Base-by-base conservation (phyloP, 2,329 filamentous ascomycete genomes). In the Cytospora chrysosperma region DNA sequence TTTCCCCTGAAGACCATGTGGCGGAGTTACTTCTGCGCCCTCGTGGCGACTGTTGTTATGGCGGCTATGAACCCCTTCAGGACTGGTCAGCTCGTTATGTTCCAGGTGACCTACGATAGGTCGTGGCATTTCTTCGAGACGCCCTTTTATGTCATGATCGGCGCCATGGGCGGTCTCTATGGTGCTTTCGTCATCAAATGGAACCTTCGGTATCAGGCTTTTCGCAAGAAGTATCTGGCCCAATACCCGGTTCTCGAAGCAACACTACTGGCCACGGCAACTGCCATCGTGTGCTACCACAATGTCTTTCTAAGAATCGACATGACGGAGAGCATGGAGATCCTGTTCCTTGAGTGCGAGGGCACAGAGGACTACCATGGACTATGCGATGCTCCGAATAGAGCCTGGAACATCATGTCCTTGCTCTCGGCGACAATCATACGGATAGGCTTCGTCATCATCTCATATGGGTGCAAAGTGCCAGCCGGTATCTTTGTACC, bases 261-360 rank as follows among this genome's bases (percentile, higher is more conserved):
- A 0, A 93, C 92, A 0, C 76, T 96, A 19, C 79, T 99, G 49
- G 93, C 95, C 1, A 85, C 88, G 0, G 84, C 87, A 9, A 99
- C 95, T 4, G 95, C 93, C 12, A 82, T 98, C 27, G 82, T 99
- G n/a, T 97, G 94, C 76, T 99, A 96, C 72, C 95, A 94, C 0
- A 99, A 99, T 70, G 93, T 91, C 75, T 98, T 99, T 68, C 75
- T 99, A 62, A 85, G 92, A 61, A 97, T 98, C 70, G 96, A 99
- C 76, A 98, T 99, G 95, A 97, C 95, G 0, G 94, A 98, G 79
- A 97, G 93, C 79, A 98, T 99, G 95, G 93, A 98, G 74, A 96
- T 97, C 67, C 79, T 99, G 13, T 99, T 99, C 75, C 84, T 91
- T 17, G 95, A 99, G 73, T 99, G 95, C 70, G 92, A 96, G 72